Percentiles rank a stretch among this genome's conserved stretches.
Evolutionary conservation across 1,284 basidiomycete species (phyloP).

Genomic region (Cutaneotrichosporon sp.): DNA sequence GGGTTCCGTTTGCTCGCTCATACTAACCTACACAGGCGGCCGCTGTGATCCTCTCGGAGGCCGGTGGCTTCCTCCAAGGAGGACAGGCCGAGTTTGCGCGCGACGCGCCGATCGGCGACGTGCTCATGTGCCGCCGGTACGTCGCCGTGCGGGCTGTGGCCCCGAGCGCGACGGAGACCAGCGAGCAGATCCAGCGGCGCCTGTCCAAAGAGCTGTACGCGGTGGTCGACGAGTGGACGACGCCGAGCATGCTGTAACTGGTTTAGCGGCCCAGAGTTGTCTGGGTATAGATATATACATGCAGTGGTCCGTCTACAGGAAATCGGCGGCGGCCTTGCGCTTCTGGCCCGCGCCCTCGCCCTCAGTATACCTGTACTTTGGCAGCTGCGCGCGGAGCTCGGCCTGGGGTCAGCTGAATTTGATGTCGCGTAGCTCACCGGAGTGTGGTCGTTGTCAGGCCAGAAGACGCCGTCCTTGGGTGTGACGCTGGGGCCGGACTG

Average conservation of each 20-base stretch:
- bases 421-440: constrained; percentile 14
- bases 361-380: constrained; percentile 64
- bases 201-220: constrained; percentile 77
- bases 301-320: constrained; percentile 27
- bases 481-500: constrained; percentile 19
- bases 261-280: neutral
- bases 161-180: constrained; percentile 54
- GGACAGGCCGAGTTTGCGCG: constrained; percentile 55
- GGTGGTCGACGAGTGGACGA: constrained; percentile 63
- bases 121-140: constrained; percentile 77
- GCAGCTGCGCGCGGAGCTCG: constrained; percentile 68
- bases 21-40: constrained; percentile 58
- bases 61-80: constrained; percentile 68
- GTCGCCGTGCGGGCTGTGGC: constrained; percentile 56
- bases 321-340: constrained; percentile 49
- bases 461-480: constrained; percentile 47
- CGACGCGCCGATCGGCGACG: constrained; percentile 56
- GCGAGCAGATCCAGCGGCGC: constrained; percentile 66
- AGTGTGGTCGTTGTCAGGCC: constrained; percentile 44
- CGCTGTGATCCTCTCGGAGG: constrained; percentile 82
- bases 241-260: constrained; percentile 17
- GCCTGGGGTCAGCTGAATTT: constrained; percentile 11
- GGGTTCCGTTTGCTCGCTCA: constrained; percentile 50
- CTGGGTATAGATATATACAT: neutral
- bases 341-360: constrained; percentile 34